Percentiles rank a stretch among this genome's conserved stretches.
phyloP scores from a whole-genome alignment of 2,329 filamentous ascomycete species.

The Colletotrichum chrysophilum region DNA sequence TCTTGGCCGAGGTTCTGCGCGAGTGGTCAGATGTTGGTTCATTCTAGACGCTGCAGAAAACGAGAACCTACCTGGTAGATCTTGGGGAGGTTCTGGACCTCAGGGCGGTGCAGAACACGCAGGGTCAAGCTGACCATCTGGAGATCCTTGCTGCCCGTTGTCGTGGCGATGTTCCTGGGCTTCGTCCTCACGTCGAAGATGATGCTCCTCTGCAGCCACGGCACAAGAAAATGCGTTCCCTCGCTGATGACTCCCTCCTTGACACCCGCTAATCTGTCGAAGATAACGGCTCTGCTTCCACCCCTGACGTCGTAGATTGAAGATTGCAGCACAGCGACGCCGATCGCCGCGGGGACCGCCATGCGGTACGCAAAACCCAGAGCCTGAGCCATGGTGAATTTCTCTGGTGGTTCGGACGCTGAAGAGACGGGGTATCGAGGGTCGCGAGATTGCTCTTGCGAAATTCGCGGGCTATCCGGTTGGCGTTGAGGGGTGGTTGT shows the following conservation, averaged over 20 bases:
- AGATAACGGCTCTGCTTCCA: constrained; percentile 94
- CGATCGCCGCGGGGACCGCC: constrained; percentile 77
- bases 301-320: constrained; percentile 98
- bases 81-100: constrained; percentile 90
- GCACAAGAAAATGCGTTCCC: constrained; percentile 94
- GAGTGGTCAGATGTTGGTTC: not conserved
- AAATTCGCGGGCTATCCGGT: constrained; percentile 12
- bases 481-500: not conserved
- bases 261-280: constrained; percentile 90
- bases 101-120: constrained; percentile 91
- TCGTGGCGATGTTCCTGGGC: constrained; percentile 96
- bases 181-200: constrained; percentile 97
- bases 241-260: constrained; percentile 93
- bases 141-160: constrained; percentile 97
- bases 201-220: constrained; percentile 94
- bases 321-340: constrained; percentile 70
- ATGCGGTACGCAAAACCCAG: constrained; percentile 69
- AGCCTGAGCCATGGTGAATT: constrained; percentile 46
- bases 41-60: not conserved
- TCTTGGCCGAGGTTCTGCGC: constrained; percentile 90
- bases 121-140: constrained; percentile 99
- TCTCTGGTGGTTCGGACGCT: not conserved
- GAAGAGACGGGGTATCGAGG: not conserved
- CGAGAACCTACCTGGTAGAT: constrained; percentile 85
- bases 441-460: not conserved